Base-by-base conservation (phyloP, 768 basidiomycete species). In the Russula dissimulans region DNA sequence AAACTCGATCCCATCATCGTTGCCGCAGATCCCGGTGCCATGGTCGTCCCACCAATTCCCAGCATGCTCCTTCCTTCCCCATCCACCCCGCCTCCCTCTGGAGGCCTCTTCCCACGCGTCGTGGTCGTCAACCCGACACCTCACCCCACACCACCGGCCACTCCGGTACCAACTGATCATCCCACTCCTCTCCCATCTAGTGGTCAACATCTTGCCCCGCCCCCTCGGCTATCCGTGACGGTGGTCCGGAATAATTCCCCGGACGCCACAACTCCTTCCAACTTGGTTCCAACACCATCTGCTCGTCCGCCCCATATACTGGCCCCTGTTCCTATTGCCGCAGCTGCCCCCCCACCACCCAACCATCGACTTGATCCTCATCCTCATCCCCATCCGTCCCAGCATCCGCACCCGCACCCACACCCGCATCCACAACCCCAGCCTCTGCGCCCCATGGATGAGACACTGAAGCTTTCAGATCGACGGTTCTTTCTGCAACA, bases 111-210 rank as follows among this genome's bases (percentile, higher is more conserved):
- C 36, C 85, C 84, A 14, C 76, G 78, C 31, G 77, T 91, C 6
- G 79, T 89, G 15, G 78, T 91, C 22, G 82, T 89, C 9, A 83
- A 86, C 65, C 86, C 88, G 17, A 89, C 88, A 0, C 88, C 87
- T 3, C 85, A 85, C 64, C 86, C 85, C 1, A 91, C 89, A 1
- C 88, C 89, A 7, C 89, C 89, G 3, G 79, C 83, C 1, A 87
- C 87, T 1, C 88, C 86, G 55, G 68, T 69, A 29, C 61, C 62
- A 38, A 11, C 67, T 62, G 54, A 63, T 61, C 41, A 65, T 38
- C 45, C 70, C 59, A 54, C 72, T 68, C 39, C 69, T 67, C 15
- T 68, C 59, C 68, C 69, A 46, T 58, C 65, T 4, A 67, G 67
- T 57, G 71, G 67, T 53, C 68, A 67, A 63, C 74, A 60, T 65